phyloP scores from a whole-genome alignment of 2,329 filamentous ascomycete species.

The Aureobasidium subglaciale region DNA sequence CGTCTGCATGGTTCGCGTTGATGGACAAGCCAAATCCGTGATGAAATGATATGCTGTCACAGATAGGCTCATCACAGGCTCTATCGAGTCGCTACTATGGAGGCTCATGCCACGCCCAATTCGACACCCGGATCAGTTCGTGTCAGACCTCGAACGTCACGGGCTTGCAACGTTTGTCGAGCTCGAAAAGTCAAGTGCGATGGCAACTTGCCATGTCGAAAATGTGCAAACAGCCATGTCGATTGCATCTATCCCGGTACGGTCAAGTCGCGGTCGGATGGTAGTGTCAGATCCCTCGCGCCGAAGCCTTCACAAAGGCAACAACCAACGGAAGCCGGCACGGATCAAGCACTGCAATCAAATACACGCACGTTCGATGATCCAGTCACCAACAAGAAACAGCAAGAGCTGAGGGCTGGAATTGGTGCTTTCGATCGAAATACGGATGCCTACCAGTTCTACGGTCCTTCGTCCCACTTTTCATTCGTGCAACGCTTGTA shows the following conservation, averaged over 20 bases:
- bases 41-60: neutral
- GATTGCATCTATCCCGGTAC: conserved; percentile 2
- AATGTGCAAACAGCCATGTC: neutral
- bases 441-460: conserved; percentile 13
- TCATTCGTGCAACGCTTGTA: conserved; percentile 12
- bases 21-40: neutral
- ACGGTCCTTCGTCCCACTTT: conserved; percentile 11
- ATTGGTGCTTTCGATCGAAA: conserved; percentile 8
- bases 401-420: conserved; percentile 12
- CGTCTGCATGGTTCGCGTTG: neutral
- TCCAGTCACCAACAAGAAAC: conserved; percentile 7
- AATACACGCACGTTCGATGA: neutral
- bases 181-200: conserved; percentile 15
- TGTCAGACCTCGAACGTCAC: neutral
- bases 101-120: neutral
- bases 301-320: neutral
- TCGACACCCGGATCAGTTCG: neutral
- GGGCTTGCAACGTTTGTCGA: conserved; percentile 10
- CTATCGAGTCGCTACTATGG: neutral
- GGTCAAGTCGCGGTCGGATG: neutral
- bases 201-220: neutral
- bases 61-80: neutral
- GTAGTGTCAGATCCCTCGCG: neutral
- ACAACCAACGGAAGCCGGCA: neutral
- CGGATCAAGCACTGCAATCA: neutral